These are phyloP conservation scores for Spongospora subterranea DNA, from an alignment of 208 protist species.

Conservation along the genomic window DNA sequence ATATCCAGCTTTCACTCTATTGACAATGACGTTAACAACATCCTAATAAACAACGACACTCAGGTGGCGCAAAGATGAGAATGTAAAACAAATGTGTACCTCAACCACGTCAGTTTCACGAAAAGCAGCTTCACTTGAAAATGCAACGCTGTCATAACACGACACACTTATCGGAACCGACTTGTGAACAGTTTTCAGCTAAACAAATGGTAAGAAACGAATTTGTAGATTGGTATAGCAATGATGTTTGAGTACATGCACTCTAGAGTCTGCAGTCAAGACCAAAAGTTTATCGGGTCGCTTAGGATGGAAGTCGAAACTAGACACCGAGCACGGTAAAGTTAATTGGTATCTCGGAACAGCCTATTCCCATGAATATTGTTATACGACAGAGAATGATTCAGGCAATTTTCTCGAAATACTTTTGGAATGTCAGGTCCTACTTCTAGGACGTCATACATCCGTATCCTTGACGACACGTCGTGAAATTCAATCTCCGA, in stretches of 20 bases:
- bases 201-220: neutral
- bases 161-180: neutral
- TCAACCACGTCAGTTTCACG: neutral
- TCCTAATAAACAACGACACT: neutral
- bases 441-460: neutral
- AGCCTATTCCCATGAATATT: neutral
- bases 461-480: neutral
- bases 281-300: neutral
- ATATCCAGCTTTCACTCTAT: neutral
- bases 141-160: neutral
- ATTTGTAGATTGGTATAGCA: neutral
- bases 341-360: neutral
- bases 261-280: neutral
- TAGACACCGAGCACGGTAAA: neutral
- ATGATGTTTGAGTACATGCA: neutral
- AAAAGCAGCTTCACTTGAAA: neutral
- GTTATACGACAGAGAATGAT: too few relatives aligned
- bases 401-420: too few relatives aligned
- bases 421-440: neutral
- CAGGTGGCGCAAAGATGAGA: neutral
- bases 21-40: neutral
- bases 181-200: neutral
- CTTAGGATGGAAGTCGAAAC: neutral
- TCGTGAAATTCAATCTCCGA: constrained; percentile 37
- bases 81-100: neutral